Percentiles rank a stretch among this genome's conserved stretches.
phyloP scores from a whole-genome alignment of 768 basidiomycete genomes.

The Agaricus blazei region DNA sequence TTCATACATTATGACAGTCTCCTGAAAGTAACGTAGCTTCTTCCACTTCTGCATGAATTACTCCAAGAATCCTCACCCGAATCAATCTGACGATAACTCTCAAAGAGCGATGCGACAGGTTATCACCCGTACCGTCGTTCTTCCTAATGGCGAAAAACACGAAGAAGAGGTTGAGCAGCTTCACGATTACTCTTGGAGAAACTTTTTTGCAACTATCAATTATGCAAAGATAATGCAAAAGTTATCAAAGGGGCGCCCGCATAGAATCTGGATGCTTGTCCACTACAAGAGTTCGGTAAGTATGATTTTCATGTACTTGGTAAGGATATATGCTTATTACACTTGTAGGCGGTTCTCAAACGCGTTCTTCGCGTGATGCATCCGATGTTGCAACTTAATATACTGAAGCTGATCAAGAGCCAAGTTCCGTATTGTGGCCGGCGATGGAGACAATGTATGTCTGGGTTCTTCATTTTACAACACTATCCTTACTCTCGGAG shows the following conservation, averaged over 20 bases:
- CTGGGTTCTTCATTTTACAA: constrained; percentile 2
- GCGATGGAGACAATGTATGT: constrained; percentile 94
- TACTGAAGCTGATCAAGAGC: constrained; percentile 96
- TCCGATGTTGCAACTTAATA: constrained; percentile 88
- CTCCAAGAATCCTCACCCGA: constrained; percentile 56
- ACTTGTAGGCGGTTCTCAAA: constrained; percentile 82
- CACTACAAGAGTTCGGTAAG: constrained; percentile 97
- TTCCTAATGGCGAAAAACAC: constrained; percentile 70
- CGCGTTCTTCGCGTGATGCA: constrained; percentile 92
- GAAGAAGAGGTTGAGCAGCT: constrained; percentile 91
- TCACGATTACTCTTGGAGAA: constrained; percentile 94
- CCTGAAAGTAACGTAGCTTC: constrained; percentile 54
- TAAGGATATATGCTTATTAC: neutral
- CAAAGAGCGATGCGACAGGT: constrained; percentile 56
- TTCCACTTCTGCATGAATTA: constrained; percentile 92
- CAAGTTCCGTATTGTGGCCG: constrained; percentile 98
- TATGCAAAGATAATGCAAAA: constrained; percentile 99
- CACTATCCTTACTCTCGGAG: constrained; percentile 8
- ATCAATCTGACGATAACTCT: constrained; percentile 62
- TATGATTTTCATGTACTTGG: neutral
- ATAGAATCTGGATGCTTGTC: constrained; percentile 92
- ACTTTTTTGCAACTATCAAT: constrained; percentile 96
- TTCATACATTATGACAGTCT: neutral
- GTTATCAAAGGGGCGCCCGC: constrained; percentile 88
- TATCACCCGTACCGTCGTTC: constrained; percentile 45